Evolutionary conservation across 768 basidiomycete species (phyloP).

Genomic region (Agaricus subrufescens): DNA sequence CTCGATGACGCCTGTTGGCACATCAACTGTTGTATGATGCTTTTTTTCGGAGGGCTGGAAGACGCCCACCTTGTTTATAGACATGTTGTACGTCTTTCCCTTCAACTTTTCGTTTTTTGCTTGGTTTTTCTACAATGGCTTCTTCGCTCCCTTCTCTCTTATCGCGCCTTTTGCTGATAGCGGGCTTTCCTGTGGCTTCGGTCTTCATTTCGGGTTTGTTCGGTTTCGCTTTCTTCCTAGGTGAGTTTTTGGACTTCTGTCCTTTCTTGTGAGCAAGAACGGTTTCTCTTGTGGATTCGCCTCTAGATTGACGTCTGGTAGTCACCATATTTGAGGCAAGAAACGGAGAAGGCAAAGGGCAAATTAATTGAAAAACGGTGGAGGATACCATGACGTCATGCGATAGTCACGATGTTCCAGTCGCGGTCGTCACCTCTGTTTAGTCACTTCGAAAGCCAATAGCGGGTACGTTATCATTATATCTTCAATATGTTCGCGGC

Average conservation of each 20-base stretch:
- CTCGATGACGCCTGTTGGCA: slow-evolving; percentile 46
- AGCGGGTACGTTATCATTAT: too few species aligned
- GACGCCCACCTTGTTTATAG: slow-evolving; percentile 16
- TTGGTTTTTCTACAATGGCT: slow-evolving; percentile 20
- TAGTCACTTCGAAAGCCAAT: too few species aligned
- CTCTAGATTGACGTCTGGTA: slow-evolving; percentile 22
- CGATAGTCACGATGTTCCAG: background rate
- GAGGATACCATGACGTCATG: slow-evolving; percentile 1
- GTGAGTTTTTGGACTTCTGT: slow-evolving; percentile 8
- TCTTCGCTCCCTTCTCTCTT: slow-evolving; percentile 16
- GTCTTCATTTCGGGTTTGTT: background rate
- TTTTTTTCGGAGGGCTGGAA: background rate
- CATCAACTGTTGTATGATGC: background rate
- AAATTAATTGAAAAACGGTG: background rate
- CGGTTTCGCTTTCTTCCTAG: slow-evolving; percentile 7
- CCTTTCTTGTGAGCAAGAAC: slow-evolving; percentile 13
- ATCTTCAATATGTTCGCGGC: too few species aligned
- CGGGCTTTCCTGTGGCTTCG: slow-evolving; percentile 3
- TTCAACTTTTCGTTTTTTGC: slow-evolving; percentile 10
- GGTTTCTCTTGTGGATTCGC: background rate
- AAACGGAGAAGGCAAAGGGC: background rate
- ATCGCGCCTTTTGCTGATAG: slow-evolving; percentile 12
- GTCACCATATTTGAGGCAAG: slow-evolving; percentile 23
- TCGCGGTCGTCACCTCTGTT: too few species aligned
- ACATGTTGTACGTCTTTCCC: slow-evolving; percentile 7